Base-by-base conservation (phyloP, 306 rosid genomes). In the Vigna mungo region DNA sequence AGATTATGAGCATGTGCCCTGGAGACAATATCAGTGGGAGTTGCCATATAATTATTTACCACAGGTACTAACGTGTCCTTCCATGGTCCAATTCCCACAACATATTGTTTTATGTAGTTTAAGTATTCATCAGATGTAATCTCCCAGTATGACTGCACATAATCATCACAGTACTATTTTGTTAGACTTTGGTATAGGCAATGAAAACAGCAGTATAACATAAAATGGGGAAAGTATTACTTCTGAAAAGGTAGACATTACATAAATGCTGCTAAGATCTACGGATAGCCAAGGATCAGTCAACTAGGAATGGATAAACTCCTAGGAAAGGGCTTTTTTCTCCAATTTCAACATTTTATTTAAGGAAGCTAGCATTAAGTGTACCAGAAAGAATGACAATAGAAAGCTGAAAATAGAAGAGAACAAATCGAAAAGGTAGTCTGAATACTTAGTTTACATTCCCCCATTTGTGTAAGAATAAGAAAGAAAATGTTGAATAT, bases 21-120 rank as follows among this genome's bases (percentile, higher is more conserved):
- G 65, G 87, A 64, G 69, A 93, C 96, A 78, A 93, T 87, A 88
- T 93, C 78, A 7, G 96, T 86, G 21, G 98, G 93, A 39, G 62
- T 77, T 72, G 12, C 82, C 82, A 72, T 10, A 81, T 89, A 90
- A 64, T 91, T 86, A 6, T 91, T 78, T 10, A 18, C 81, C 6
- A 41, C 92, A 53, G 98, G 91, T 39, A 89, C 97, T 43, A 93
- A 39, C 0, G 97, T 91, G 72, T 93, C 98, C 83, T 93, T 93
- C 98, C 97, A 91, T 55, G 97, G 98, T 76, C 98, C 98, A 72
- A 93, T 93, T 61, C 98, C 98, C 20, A 91, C 89, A 56, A 91
- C 96, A 83, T 91, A 90, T 18, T 89, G 68, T 43, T 85, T 88
- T 56, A 93, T 93, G 84, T 83, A 93, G 82, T 77, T 80, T 15